Evolutionary conservation across 805 yeast genomes (phyloP).

Genomic region (Wickerhamomyces bovis): DNA sequence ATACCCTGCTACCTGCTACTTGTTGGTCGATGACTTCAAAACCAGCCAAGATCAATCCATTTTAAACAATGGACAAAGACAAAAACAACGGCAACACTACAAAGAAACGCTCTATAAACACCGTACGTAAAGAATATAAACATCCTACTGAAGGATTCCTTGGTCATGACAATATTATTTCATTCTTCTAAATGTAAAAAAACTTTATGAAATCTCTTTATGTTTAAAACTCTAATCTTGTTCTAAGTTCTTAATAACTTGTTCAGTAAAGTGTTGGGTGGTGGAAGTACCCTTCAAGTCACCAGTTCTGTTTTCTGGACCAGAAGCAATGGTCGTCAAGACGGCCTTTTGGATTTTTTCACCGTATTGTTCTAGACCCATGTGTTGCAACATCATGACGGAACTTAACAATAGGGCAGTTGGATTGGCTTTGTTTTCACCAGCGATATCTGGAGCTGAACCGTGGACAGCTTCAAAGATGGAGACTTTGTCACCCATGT

Average conservation of each 20-base stretch:
- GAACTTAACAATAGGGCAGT: constrained; percentile 94
- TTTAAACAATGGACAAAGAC: too few relatives aligned
- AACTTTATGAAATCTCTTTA: neutral
- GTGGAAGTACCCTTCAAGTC: constrained; percentile 92
- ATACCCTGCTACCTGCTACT: too few relatives aligned
- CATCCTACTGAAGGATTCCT: neutral
- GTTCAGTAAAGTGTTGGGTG: constrained; percentile 84
- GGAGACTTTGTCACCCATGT: constrained; percentile 97
- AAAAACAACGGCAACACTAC: too few relatives aligned
- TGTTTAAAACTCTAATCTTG: constrained; percentile 1
- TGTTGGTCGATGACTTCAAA: too few relatives aligned
- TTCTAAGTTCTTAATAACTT: constrained; percentile 59
- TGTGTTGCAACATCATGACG: constrained; percentile 98
- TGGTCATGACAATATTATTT: neutral
- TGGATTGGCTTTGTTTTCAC: constrained; percentile 98
- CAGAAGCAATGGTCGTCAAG: constrained; percentile 82
- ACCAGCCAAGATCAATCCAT: too few relatives aligned
- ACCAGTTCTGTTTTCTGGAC: constrained; percentile 92
- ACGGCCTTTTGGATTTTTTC: constrained; percentile 86
- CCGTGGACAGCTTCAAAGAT: constrained; percentile 99
- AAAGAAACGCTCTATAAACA: neutral
- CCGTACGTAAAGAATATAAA: neutral
- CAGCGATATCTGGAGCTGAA: constrained; percentile 99
- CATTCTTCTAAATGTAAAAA: neutral
- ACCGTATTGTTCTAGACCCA: constrained; percentile 82